Evolutionary conservation across 2,329 filamentous ascomycete species (phyloP).

Genomic region (Alternaria novae-zelandiae): DNA sequence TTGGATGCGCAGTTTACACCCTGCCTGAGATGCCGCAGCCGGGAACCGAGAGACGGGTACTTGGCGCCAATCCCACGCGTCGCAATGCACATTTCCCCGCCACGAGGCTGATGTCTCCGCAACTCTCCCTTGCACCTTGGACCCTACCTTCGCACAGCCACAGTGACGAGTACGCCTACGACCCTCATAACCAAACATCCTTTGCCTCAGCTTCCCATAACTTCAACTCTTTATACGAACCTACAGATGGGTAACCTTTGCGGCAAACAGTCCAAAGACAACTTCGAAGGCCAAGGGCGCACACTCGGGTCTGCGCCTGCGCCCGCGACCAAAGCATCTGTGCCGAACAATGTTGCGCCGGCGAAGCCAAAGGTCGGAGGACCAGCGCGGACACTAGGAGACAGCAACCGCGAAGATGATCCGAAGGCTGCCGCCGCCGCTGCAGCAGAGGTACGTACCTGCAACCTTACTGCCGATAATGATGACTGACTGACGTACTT

Average conservation of each 20-base stretch:
- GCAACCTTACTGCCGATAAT: not conserved
- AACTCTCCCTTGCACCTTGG: conserved; percentile 10
- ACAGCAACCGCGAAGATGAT: conserved; percentile 56
- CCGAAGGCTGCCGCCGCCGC: conserved; percentile 76
- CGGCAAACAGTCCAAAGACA: conserved; percentile 67
- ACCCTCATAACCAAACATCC: not conserved
- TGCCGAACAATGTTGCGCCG: conserved; percentile 39
- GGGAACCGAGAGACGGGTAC: conserved; percentile 21
- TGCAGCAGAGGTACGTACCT: conserved; percentile 77
- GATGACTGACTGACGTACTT: conserved; percentile 17
- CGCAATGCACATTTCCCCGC: conserved; percentile 19
- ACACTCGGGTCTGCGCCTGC: conserved; percentile 66
- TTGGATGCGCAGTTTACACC: not conserved
- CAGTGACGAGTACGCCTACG: conserved; percentile 3
- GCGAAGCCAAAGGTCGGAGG: conserved; percentile 54
- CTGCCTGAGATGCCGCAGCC: conserved; percentile 1
- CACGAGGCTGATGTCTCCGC: conserved; percentile 25
- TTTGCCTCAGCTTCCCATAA: not conserved
- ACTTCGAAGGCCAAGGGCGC: conserved; percentile 76
- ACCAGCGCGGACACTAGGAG: conserved; percentile 69
- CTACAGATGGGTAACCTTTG: conserved; percentile 82
- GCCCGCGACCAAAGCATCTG: conserved; percentile 51
- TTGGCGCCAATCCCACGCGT: conserved; percentile 26
- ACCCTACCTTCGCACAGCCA: conserved; percentile 25
- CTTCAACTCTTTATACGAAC: not conserved